phyloP scores from a whole-genome alignment of 1,139 yeast genomes.

The Debaryomyces fabryi region DNA sequence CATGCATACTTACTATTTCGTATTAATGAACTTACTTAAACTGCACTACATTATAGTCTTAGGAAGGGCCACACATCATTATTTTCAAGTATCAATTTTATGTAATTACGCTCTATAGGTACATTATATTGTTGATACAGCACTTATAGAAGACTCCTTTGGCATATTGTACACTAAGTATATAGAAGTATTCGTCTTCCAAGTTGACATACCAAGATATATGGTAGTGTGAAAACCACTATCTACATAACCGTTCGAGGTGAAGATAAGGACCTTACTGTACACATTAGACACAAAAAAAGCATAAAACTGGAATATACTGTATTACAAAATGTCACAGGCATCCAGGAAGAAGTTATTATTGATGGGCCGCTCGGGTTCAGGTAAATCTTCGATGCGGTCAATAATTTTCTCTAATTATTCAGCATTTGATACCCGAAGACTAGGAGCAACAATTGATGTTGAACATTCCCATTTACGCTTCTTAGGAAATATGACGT shows the following conservation, averaged over 20 bases:
- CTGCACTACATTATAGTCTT: not conserved
- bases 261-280: not conserved
- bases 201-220: not conserved
- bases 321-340: slow-evolving; percentile 23
- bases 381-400: slow-evolving; percentile 97
- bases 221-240: not conserved
- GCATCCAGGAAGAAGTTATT: slow-evolving; percentile 48
- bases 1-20: not conserved
- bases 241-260: not conserved
- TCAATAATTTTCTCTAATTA: slow-evolving; percentile 93
- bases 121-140: not conserved
- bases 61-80: not conserved
- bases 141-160: not conserved
- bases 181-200: not conserved
- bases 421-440: slow-evolving; percentile 93
- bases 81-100: not conserved
- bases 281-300: not conserved
- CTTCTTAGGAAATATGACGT: slow-evolving; percentile 91
- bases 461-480: slow-evolving; percentile 95
- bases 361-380: slow-evolving; percentile 88
- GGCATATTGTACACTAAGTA: not conserved
- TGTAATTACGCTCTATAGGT: not conserved
- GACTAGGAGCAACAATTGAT: slow-evolving; percentile 96
- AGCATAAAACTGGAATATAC: not conserved
- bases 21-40: not conserved